Evolutionary conservation across 2,329 filamentous ascomycete species (phyloP), one percentile per base, ranked within the genome.

Genomic region (Tolypocladium tundrense): DNA sequence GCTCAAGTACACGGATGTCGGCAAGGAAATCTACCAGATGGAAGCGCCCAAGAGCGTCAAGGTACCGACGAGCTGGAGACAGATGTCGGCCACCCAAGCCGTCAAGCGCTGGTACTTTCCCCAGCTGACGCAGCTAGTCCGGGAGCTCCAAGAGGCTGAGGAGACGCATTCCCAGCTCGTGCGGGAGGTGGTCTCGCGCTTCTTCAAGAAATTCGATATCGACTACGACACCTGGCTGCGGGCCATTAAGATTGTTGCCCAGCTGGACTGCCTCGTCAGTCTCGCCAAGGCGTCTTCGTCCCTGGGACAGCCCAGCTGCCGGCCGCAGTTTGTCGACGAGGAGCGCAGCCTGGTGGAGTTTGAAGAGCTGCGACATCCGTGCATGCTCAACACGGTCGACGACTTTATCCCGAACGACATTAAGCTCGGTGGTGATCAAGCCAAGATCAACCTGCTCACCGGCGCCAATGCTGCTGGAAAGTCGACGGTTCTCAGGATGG

Each of bases 391-490:
- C 60, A 89, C 87, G 3, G 90, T 96, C 2, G 87, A 88, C 56
- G 92, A 97, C 72, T 99, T 99, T 67, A 99, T 99, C 60, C 94
- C 94, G 4, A 99, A 99, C 67, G 89, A 97, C 68, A 85, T 99
- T 62, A 84, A 85, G 59, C 84, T 99, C 3, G 94, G 94, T 60
- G 94, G 94, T 7, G 78, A 86, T 11, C 78, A 81, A 9, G 79
- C 91, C 56, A 97, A 93, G 66, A 93, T 99, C 65, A 91, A 90
- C 65, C 79, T 99, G 37, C 82, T 99, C 43, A 99, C 94, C 1
- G 94, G 94, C 69, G 94, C 94, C 60, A 99, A 99, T 68, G 94
- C 94, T 10, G 94, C 94, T 54, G 94, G 94, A 69, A 99, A 99
- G 75, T 97, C 94, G 1, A 99, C 94, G 1, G 85, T 99, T 50